These are phyloP conservation scores for Tetraselmis striata DNA, from an alignment of 139 green algal genomes.

Conservation along the genomic window DNA sequence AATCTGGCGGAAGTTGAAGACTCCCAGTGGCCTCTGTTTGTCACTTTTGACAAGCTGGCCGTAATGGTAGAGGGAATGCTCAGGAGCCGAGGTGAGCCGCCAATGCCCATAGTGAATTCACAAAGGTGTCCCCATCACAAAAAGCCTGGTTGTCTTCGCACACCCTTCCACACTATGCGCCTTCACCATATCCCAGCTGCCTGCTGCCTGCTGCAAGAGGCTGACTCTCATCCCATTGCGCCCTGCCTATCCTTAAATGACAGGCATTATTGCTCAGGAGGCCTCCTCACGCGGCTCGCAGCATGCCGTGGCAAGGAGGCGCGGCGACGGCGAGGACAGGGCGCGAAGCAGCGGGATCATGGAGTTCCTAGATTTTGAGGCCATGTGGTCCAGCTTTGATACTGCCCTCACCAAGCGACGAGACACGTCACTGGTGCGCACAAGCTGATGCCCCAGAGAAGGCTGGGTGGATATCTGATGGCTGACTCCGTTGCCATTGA, in stretches of 20 bases:
- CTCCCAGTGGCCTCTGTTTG: neutral
- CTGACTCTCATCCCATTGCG: too few relatives aligned
- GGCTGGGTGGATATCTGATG: too few relatives aligned
- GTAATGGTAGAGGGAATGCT: neutral
- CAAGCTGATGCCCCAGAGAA: too few relatives aligned
- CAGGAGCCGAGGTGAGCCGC: neutral
- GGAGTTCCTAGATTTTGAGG: neutral
- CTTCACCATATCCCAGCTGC: too few relatives aligned
- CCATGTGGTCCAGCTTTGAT: neutral
- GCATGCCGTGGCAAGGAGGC: neutral
- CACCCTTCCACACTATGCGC: too few relatives aligned
- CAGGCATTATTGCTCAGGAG: neutral
- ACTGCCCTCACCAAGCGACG: neutral
- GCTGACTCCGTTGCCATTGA: too few relatives aligned
- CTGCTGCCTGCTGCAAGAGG: too few relatives aligned
- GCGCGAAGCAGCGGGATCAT: too few relatives aligned
- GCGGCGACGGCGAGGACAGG: neutral
- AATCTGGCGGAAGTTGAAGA: neutral
- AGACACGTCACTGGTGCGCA: neutral
- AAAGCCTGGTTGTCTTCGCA: neutral
- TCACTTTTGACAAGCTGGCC: neutral
- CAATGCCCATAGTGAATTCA: neutral
- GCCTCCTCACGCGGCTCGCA: neutral
- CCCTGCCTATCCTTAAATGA: too few relatives aligned
- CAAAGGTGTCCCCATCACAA: neutral